Base-by-base conservation (phyloP, 2,329 filamentous ascomycete species). In the Pestalotiopsis sp. region DNA sequence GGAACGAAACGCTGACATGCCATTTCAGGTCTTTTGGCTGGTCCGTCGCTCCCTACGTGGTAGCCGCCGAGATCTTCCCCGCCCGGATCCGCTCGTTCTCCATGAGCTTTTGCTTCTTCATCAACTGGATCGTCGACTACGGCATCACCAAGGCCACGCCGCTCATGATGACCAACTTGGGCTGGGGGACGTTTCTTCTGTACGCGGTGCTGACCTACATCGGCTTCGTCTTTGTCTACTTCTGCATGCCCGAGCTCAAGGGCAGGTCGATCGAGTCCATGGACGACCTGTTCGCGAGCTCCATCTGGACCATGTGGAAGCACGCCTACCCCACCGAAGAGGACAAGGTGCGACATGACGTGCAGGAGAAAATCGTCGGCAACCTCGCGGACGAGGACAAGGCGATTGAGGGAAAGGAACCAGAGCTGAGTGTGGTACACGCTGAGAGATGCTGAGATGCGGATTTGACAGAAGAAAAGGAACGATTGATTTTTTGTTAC, bases 181-280 rank as follows among this genome's bases (percentile, higher is more conserved):
- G 78, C 3, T 81, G 76, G 75, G 78, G 79, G 0, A 78, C 78
- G 0, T 81, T 81, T 66, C 68, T 81, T 1, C 70, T 81, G 0
- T 81, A 80, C 64, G 72, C 78, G 0, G 72, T 78, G 63, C 68
- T 81, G 31, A 81, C 79, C 2, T 81, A 80, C 66, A 70, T 74
- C 12, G 79, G 79, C 9, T 75, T 76, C 4, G 73, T 82, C 66
- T 85, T 82, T 67, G 78, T 83, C 6, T 86, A 79, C 73, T 83
- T 85, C 75, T 82, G 83, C 66, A 75, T 69, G 38, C 84, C 85
- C 0, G 84, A 87, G 74, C 84, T 84, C 17, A 86, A 86, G 72
- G 84, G 84, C 65, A 77, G 84, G 25, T 81, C 80, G 14, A 80
- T 87, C 17, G 85, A 87, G 71, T 82, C 80, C 27, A 85, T 86